Conservation (phyloP, 306 rosid species). For the Nissolia schottii region DNA sequence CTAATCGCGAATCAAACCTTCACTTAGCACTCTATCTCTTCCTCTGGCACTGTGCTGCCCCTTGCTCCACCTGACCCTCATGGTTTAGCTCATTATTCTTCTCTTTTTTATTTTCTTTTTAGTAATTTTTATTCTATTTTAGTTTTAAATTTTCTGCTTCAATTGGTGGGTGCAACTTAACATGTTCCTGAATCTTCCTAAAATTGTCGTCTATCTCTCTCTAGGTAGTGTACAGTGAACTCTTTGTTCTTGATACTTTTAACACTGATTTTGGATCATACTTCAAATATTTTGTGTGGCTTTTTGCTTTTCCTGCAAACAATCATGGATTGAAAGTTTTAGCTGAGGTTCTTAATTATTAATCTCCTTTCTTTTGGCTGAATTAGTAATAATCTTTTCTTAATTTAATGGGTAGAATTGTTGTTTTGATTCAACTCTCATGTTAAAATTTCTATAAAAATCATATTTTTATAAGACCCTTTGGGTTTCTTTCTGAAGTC, state of each 20-base stretch:
- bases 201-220: neutral
- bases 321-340: neutral
- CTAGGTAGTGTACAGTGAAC: neutral
- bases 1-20: neutral
- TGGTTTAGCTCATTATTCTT: constrained; percentile 2
- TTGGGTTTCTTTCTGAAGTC: neutral
- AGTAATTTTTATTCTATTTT: neutral
- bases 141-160: neutral
- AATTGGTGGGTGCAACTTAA: neutral
- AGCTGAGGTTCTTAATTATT: neutral
- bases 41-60: neutral
- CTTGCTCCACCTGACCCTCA: neutral
- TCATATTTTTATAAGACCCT: neutral
- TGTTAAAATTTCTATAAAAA: neutral
- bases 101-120: neutral
- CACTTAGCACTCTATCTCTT: neutral
- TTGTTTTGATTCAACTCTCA: constrained; percentile 8
- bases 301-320: neutral
- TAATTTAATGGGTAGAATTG: neutral
- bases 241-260: neutral
- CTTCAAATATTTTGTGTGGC: neutral
- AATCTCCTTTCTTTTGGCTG: neutral
- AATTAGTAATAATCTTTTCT: neutral
- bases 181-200: constrained; percentile 22
- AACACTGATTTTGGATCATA: neutral